Conservation (phyloP, 2,329 filamentous ascomycete genomes). For the Triangularia setosa region DNA sequence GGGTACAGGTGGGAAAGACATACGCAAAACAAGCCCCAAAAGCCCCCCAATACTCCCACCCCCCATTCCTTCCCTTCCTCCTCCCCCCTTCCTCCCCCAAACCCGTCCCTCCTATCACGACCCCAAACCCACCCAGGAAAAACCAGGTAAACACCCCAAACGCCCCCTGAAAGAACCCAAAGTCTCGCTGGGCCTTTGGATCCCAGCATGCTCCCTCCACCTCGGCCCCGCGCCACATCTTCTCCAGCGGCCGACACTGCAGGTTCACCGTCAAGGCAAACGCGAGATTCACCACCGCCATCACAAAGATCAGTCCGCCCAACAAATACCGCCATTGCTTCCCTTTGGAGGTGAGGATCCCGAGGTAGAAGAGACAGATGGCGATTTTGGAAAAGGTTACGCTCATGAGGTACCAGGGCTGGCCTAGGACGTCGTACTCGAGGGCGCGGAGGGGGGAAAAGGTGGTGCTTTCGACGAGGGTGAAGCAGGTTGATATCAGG, state of each 20-base stretch:
- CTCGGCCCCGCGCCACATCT: slow-evolving; percentile 32
- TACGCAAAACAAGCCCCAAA: slow-evolving; percentile 31
- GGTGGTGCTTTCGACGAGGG: slow-evolving; percentile 32
- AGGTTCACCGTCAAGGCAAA: slow-evolving; percentile 34
- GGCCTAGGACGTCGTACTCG: slow-evolving; percentile 34
- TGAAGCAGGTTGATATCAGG: slow-evolving; percentile 34
- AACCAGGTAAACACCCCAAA: slow-evolving; percentile 36
- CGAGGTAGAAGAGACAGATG: slow-evolving; percentile 35
- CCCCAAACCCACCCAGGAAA: slow-evolving; percentile 34
- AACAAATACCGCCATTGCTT: slow-evolving; percentile 33
- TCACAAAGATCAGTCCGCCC: slow-evolving; percentile 29
- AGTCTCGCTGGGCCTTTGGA: slow-evolving; percentile 30
- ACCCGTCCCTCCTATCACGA: slow-evolving; percentile 27
- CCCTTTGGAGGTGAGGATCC: slow-evolving; percentile 27
- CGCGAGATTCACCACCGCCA: slow-evolving; percentile 32
- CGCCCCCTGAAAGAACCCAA: slow-evolving; percentile 36
- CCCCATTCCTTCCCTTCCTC: background rate
- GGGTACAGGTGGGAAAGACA: slow-evolving; percentile 9
- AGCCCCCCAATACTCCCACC: slow-evolving; percentile 34
- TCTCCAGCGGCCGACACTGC: slow-evolving; percentile 37
- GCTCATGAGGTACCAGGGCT: slow-evolving; percentile 36
- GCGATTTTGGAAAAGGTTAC: slow-evolving; percentile 36
- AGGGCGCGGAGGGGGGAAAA: slow-evolving; percentile 28
- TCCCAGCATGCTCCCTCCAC: slow-evolving; percentile 33
- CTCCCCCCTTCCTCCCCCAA: no score